Conservation (phyloP, 306 rosid genomes). For the Citrullus mucosospermus region DNA sequence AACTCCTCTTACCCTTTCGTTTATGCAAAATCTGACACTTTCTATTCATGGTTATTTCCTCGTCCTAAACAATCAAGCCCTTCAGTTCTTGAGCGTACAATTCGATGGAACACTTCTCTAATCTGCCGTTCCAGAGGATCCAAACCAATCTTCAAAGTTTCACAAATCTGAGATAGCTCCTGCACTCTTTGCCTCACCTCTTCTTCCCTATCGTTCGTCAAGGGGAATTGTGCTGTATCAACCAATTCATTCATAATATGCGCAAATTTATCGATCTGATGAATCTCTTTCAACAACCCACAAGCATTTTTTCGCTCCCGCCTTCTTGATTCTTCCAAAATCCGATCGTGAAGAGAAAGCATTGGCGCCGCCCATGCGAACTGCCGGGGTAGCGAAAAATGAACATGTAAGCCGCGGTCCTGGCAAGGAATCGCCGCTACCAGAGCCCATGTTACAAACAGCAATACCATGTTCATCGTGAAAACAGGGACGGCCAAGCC, state of each 20-base stretch:
- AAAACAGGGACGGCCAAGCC: conserved; percentile 55
- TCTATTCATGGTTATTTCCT: conserved; percentile 17
- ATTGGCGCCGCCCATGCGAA: conserved; percentile 57
- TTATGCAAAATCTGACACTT: not conserved
- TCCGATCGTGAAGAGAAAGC: conserved; percentile 47
- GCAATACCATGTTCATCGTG: conserved; percentile 60
- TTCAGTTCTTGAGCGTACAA: conserved; percentile 61
- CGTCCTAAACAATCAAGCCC: conserved; percentile 58
- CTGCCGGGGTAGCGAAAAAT: conserved; percentile 54
- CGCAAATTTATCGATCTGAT: conserved; percentile 50
- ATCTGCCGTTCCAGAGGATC: conserved; percentile 72
- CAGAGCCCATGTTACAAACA: conserved; percentile 61
- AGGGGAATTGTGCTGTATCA: conserved; percentile 63
- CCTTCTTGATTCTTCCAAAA: conserved; percentile 70
- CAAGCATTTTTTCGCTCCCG: conserved; percentile 56
- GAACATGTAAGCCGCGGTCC: conserved; percentile 60
- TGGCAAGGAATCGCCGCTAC: conserved; percentile 96
- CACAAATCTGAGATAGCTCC: conserved; percentile 44
- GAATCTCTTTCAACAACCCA: conserved; percentile 81
- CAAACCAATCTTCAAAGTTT: conserved; percentile 42
- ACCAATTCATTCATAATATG: conserved; percentile 58
- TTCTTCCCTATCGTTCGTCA: conserved; percentile 47
- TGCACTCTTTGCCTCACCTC: conserved; percentile 45
- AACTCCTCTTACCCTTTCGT: conserved; percentile 7
- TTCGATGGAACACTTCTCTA: conserved; percentile 63